These are phyloP conservation scores for Peronospora destructor DNA, from an alignment of 352 stramenopile species.

Conservation along the genomic window DNA sequence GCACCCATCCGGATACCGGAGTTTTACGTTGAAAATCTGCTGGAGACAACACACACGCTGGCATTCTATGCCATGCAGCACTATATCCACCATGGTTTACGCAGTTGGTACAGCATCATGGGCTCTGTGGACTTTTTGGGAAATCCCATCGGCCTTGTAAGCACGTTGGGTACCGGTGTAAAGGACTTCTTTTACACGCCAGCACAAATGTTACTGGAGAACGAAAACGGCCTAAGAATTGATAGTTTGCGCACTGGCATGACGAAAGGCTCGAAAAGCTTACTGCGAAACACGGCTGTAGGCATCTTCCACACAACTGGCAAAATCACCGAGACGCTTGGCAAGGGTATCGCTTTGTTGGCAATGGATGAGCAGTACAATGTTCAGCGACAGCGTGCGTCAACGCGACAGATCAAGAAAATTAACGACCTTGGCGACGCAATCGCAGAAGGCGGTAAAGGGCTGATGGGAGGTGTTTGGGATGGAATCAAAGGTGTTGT, in stretches of 20 bases:
- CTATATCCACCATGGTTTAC: constrained; percentile 76
- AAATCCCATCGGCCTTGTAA: constrained; percentile 87
- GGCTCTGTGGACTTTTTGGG: constrained; percentile 87
- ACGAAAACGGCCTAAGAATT: constrained; percentile 81
- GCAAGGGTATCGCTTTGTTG: constrained; percentile 77
- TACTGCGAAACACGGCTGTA: constrained; percentile 80
- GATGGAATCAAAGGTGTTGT: constrained; percentile 80
- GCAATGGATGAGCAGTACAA: constrained; percentile 88
- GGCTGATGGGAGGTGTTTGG: constrained; percentile 71
- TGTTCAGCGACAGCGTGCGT: constrained; percentile 66
- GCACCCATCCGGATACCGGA: constrained; percentile 84
- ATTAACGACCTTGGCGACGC: constrained; percentile 75
- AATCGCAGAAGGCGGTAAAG: constrained; percentile 77
- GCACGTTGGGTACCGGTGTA: constrained; percentile 83
- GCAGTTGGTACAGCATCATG: constrained; percentile 85
- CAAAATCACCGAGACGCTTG: constrained; percentile 85
- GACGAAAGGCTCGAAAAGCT: constrained; percentile 84
- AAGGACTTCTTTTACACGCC: constrained; percentile 94
- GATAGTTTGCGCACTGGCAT: constrained; percentile 83
- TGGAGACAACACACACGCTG: constrained; percentile 82
- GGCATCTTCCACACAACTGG: constrained; percentile 87
- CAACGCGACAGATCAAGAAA: constrained; percentile 63
- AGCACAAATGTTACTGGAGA: constrained; percentile 87
- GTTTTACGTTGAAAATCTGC: constrained; percentile 85
- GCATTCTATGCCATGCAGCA: constrained; percentile 84